phyloP scores from a whole-genome alignment of 2,329 filamentous ascomycete species.

The Coniochaeta sp. region DNA sequence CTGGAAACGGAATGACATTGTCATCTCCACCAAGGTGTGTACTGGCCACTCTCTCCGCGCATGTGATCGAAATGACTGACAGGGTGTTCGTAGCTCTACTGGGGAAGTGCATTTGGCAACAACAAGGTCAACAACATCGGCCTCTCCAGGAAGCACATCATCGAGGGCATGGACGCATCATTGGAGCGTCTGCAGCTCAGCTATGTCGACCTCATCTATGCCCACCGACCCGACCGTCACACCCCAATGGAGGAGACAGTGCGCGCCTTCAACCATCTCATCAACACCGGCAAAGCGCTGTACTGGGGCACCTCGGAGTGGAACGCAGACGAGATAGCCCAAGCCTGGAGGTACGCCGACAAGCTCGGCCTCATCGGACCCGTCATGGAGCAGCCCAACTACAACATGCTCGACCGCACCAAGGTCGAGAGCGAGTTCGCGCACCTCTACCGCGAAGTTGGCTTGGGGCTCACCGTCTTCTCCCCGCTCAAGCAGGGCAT shows the following conservation, averaged over 20 bases:
- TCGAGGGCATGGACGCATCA: slow-evolving; percentile 51
- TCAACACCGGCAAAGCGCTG: slow-evolving; percentile 59
- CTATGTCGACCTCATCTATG: slow-evolving; percentile 62
- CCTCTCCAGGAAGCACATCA: slow-evolving; percentile 42
- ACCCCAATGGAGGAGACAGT: slow-evolving; percentile 59
- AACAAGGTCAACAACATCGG: slow-evolving; percentile 49
- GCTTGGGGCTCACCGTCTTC: slow-evolving; percentile 48
- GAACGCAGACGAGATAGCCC: slow-evolving; percentile 49
- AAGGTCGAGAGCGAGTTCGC: slow-evolving; percentile 54
- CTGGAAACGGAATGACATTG: slow-evolving; percentile 47
- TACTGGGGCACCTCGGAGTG: slow-evolving; percentile 62
- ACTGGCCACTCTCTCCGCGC: background rate
- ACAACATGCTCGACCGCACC: slow-evolving; percentile 53
- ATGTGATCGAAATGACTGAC: background rate
- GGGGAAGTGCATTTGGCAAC: slow-evolving; percentile 45
- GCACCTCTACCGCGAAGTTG: slow-evolving; percentile 48
- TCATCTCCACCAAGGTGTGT: slow-evolving; percentile 43
- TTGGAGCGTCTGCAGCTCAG: slow-evolving; percentile 52
- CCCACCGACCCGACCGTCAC: slow-evolving; percentile 50
- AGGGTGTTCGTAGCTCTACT: slow-evolving; percentile 48
- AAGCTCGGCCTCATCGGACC: slow-evolving; percentile 50
- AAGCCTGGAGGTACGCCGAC: slow-evolving; percentile 46
- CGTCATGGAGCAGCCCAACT: slow-evolving; percentile 40
- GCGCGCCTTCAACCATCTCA: slow-evolving; percentile 39
- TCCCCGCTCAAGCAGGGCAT: slow-evolving; percentile 49